Evolutionary conservation across 192 early-diverging fungal genomes (phyloP).

Genomic region (Coemansia sp.): DNA sequence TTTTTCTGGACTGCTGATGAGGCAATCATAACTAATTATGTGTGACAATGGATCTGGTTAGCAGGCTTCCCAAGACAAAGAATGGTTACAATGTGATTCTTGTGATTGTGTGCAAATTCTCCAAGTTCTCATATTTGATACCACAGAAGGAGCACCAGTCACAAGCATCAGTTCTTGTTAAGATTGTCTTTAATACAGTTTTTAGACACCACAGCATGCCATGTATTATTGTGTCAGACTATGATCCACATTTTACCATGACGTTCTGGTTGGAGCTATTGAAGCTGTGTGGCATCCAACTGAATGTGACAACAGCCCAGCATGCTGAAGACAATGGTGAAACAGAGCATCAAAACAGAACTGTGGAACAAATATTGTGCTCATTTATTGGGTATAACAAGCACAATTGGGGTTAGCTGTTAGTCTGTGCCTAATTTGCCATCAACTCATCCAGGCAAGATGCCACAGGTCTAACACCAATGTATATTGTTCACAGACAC

Average conservation of each 20-base stretch:
- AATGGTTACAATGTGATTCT: not conserved
- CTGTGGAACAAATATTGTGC: not conserved
- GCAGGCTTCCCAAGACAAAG: not conserved
- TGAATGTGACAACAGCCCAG: not conserved
- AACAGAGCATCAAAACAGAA: not conserved
- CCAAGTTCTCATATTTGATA: not conserved
- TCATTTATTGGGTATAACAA: not conserved
- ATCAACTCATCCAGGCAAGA: not conserved
- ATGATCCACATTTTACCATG: not conserved
- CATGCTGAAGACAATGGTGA: constrained; percentile 7
- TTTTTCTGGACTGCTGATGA: too few species aligned
- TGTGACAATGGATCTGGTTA: not conserved
- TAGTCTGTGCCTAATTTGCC: not conserved
- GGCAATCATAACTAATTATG: too few species aligned
- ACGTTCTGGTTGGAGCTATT: not conserved
- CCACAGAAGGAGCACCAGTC: not conserved
- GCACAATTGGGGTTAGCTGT: not conserved
- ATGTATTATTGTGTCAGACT: not conserved
- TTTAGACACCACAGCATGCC: constrained; percentile 1
- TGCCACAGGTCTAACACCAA: too few species aligned
- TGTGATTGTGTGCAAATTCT: not conserved
- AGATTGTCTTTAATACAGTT: not conserved
- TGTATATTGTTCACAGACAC: too few species aligned
- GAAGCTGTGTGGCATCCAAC: not conserved
- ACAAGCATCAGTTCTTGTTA: not conserved